phyloP scores from a whole-genome alignment of 1,284 basidiomycete species.

The Phellinidium pouzarii region DNA sequence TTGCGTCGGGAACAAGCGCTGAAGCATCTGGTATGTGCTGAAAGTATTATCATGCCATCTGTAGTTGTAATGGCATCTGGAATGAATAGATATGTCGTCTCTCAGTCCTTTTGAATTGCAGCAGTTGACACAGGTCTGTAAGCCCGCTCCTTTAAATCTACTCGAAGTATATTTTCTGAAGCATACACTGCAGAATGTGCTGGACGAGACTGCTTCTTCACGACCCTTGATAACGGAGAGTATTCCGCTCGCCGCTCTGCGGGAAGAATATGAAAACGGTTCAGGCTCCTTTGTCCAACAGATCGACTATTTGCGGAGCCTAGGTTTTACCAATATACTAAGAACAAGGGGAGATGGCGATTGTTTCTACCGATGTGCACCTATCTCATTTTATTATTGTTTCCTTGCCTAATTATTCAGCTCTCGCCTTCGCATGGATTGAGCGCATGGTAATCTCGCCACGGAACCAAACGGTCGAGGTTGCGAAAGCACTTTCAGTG shows the following conservation, averaged over 20 bases:
- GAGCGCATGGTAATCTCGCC: slow-evolving; percentile 41
- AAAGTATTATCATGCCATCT: neutral
- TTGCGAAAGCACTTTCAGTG: slow-evolving; percentile 44
- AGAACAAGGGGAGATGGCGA: slow-evolving; percentile 60
- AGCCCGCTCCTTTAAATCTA: too few species aligned
- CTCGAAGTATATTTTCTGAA: neutral
- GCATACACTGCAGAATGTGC: slow-evolving; percentile 31
- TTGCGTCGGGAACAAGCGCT: neutral
- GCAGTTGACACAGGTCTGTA: slow-evolving; percentile 42
- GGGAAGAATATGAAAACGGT: slow-evolving; percentile 61
- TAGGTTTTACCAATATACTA: slow-evolving; percentile 58
- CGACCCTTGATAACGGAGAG: slow-evolving; percentile 48
- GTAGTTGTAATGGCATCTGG: neutral
- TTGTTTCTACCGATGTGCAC: slow-evolving; percentile 46
- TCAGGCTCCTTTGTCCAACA: slow-evolving; percentile 53
- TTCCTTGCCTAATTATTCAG: slow-evolving; percentile 29
- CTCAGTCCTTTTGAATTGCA: slow-evolving; percentile 35
- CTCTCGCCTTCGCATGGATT: slow-evolving; percentile 50
- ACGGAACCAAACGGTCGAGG: slow-evolving; percentile 39
- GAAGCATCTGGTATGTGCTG: neutral
- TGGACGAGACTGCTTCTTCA: slow-evolving; percentile 42
- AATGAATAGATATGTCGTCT: slow-evolving; percentile 27
- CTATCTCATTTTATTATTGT: neutral
- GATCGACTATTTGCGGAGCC: slow-evolving; percentile 50
- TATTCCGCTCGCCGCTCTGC: slow-evolving; percentile 42